Percentiles rank a stretch among this genome's conserved stretches.
Conservation (phyloP, 768 basidiomycete genomes). For the Ramaria sp. region DNA sequence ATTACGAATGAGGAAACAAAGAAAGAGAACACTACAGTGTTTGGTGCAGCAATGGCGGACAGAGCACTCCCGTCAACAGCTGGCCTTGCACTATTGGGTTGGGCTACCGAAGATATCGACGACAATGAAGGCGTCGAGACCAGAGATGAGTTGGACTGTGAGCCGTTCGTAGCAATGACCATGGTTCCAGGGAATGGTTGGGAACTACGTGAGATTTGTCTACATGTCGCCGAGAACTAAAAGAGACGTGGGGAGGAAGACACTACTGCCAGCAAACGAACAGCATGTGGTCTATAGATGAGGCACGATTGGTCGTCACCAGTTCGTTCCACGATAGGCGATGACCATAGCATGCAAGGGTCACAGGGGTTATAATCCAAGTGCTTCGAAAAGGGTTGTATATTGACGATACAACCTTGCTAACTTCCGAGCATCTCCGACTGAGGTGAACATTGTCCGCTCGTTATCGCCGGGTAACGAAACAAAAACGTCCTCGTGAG, state of each 20-base stretch:
- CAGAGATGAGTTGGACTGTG: neutral
- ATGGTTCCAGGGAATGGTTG: neutral
- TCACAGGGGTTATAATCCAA: neutral
- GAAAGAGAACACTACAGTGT: neutral
- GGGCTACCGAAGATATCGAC: neutral
- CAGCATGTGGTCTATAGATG: neutral
- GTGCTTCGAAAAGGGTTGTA: neutral
- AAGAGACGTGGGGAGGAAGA: neutral
- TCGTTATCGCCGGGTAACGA: neutral
- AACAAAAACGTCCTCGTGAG: neutral
- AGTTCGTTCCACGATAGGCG: neutral
- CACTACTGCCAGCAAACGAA: constrained; percentile 7
- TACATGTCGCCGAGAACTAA: neutral
- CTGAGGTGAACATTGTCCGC: neutral
- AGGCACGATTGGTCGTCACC: neutral
- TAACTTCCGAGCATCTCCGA: neutral
- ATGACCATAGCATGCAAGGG: neutral
- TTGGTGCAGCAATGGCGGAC: neutral
- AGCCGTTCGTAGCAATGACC: neutral
- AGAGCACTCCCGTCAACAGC: neutral
- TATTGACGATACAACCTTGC: neutral
- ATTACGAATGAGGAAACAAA: neutral
- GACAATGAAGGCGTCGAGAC: constrained; percentile 8
- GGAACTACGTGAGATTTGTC: neutral
- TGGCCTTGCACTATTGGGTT: neutral